Conservation (phyloP, 345 rosid species). For the Pelargonium nanum region DNA sequence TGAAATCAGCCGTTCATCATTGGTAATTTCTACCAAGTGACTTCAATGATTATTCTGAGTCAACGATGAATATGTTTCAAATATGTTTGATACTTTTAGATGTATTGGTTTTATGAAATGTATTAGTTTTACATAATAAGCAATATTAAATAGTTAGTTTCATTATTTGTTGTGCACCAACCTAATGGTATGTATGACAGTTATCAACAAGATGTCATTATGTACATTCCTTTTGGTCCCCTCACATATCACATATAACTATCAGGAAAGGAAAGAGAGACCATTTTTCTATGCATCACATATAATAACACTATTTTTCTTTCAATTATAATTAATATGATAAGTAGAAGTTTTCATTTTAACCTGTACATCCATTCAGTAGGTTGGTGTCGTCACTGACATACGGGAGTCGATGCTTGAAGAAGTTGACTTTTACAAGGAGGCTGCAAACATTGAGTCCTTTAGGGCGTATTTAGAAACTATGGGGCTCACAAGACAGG, state of each 20-base stretch:
- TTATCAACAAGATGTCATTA: no score
- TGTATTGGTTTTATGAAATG: no score
- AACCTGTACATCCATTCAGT: conserved; percentile 15
- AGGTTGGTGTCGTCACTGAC: conserved; percentile 86
- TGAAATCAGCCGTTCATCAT: conserved; percentile 69
- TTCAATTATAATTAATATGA: no score
- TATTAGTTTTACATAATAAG: no score
- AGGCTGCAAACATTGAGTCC: conserved; percentile 69
- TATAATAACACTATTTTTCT: no score
- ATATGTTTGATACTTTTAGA: no score
- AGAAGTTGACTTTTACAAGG: conserved; percentile 91
- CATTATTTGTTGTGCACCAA: neutral
- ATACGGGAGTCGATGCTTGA: conserved; percentile 94
- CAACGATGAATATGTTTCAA: no score
- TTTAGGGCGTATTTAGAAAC: conserved; percentile 73
- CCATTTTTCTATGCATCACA: no score
- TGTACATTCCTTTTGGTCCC: no score
- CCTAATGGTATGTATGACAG: neutral
- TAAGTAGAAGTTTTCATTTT: conserved; percentile 10
- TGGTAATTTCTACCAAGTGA: conserved; percentile 39
- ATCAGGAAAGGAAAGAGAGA: no score
- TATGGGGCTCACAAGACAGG: conserved; percentile 82
- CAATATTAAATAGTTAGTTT: neutral
- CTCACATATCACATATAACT: no score
- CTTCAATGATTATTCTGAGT: neutral